Evolutionary conservation across 192 early-diverging fungal genomes (phyloP).

Genomic region (Mycoemilia scoparia): DNA sequence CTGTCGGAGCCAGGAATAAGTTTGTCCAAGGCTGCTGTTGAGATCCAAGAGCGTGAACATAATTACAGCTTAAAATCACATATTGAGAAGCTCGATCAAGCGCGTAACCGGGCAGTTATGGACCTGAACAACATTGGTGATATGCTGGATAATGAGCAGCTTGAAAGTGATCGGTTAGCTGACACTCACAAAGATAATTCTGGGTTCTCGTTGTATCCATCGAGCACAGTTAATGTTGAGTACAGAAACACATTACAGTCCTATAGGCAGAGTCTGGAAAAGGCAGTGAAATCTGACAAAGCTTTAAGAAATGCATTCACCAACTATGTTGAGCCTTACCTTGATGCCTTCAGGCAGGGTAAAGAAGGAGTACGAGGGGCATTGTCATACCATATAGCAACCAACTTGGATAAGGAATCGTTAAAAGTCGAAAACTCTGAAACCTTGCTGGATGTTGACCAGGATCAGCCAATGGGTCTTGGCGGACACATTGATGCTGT

Average conservation of each 20-base stretch:
- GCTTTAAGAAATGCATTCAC: constrained; percentile 26
- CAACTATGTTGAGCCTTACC: constrained; percentile 20
- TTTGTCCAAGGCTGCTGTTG: constrained; percentile 41
- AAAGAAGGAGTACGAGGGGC: constrained; percentile 28
- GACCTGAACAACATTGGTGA: constrained; percentile 43
- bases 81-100: constrained; percentile 39
- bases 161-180: constrained; percentile 56
- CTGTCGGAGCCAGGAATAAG: constrained; percentile 35
- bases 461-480: constrained; percentile 19
- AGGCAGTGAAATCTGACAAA: constrained; percentile 46
- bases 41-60: constrained; percentile 38
- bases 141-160: constrained; percentile 71
- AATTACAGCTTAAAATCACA: constrained; percentile 33
- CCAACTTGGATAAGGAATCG: too few relatives aligned
- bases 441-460: constrained; percentile 41
- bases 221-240: constrained; percentile 43
- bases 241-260: constrained; percentile 60
- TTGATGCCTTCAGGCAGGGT: constrained; percentile 18
- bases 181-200: constrained; percentile 57
- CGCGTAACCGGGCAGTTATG: constrained; percentile 44
- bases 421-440: constrained; percentile 24
- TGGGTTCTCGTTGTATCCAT: constrained; percentile 65
- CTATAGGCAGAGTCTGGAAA: constrained; percentile 58
- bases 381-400: constrained; percentile 22
- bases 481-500: constrained; percentile 19